Evolutionary conservation across 2,329 filamentous ascomycete species (phyloP).

Genomic region (Exophiala aquamarina): DNA sequence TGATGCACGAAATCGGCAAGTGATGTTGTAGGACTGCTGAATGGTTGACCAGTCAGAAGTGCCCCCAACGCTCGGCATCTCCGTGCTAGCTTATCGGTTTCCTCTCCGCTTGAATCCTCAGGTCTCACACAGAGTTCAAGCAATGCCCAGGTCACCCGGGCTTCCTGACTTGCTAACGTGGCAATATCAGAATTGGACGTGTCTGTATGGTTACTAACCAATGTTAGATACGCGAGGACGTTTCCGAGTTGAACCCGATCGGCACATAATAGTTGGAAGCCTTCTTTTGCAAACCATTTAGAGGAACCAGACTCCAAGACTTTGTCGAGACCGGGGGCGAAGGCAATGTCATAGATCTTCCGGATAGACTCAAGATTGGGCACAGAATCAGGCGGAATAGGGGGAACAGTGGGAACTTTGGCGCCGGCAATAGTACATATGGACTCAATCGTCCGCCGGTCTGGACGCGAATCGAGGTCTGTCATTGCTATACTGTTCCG

Average conservation of each 20-base stretch:
- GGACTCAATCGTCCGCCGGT: constrained; percentile 65
- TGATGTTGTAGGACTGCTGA: constrained; percentile 22
- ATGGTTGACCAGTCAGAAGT: constrained; percentile 26
- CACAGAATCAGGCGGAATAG: constrained; percentile 55
- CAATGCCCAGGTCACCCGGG: constrained; percentile 58
- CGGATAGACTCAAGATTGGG: constrained; percentile 65
- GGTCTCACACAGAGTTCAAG: constrained; percentile 53
- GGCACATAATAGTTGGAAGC: constrained; percentile 52
- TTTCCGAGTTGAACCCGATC: constrained; percentile 64
- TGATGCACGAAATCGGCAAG: constrained; percentile 29
- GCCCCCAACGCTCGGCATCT: constrained; percentile 24
- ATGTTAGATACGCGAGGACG: constrained; percentile 63
- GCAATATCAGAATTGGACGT: constrained; percentile 16
- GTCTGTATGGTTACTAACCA: constrained; percentile 28
- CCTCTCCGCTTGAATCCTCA: constrained; percentile 23
- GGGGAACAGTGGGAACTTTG: constrained; percentile 43
- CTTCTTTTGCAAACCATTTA: constrained; percentile 70
- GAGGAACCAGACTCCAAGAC: constrained; percentile 67
- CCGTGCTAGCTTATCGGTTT: constrained; percentile 33
- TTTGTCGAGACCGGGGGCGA: constrained; percentile 70
- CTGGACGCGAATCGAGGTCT: constrained; percentile 9
- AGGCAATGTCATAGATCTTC: constrained; percentile 72
- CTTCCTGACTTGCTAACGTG: constrained; percentile 31
- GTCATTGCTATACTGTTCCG: constrained; percentile 22
- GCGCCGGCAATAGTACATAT: constrained; percentile 64